phyloP scores from a whole-genome alignment of 345 rosid species.

The Syzygium aqueum region DNA sequence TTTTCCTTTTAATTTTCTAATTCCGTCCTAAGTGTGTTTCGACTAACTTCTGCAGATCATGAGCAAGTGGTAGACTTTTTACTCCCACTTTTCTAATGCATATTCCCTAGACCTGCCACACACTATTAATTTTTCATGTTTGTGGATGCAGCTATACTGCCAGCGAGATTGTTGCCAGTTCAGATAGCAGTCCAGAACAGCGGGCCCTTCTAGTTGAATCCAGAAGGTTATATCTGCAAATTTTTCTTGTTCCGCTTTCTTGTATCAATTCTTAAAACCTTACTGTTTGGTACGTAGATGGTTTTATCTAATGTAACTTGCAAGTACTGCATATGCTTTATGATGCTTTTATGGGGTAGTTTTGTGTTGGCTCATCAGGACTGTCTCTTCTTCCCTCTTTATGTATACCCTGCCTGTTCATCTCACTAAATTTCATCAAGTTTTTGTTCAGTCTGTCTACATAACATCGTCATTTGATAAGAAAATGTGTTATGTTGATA shows the following conservation, averaged over 20 bases:
- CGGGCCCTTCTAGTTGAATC: slow-evolving; percentile 79
- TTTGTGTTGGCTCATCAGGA: background rate
- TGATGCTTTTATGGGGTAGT: background rate
- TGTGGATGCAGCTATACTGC: slow-evolving; percentile 21
- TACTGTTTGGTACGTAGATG: background rate
- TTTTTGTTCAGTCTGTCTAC: background rate
- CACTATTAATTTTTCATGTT: background rate
- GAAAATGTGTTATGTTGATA: background rate
- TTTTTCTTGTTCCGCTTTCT: background rate
- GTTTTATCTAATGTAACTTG: background rate
- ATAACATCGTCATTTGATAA: background rate
- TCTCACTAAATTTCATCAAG: background rate
- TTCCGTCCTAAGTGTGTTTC: background rate
- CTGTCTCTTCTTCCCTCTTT: background rate
- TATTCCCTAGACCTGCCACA: background rate
- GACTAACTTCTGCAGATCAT: background rate
- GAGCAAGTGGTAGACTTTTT: background rate
- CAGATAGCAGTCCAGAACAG: slow-evolving; percentile 47
- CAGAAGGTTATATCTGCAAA: slow-evolving; percentile 41
- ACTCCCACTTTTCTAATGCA: background rate
- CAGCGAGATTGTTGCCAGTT: slow-evolving; percentile 38
- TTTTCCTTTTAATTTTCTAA: background rate
- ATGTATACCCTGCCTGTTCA: background rate
- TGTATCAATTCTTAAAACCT: background rate
- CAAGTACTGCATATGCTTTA: background rate